phyloP scores from a whole-genome alignment of 805 yeast species.

The Sugiyamaella smithiae region DNA sequence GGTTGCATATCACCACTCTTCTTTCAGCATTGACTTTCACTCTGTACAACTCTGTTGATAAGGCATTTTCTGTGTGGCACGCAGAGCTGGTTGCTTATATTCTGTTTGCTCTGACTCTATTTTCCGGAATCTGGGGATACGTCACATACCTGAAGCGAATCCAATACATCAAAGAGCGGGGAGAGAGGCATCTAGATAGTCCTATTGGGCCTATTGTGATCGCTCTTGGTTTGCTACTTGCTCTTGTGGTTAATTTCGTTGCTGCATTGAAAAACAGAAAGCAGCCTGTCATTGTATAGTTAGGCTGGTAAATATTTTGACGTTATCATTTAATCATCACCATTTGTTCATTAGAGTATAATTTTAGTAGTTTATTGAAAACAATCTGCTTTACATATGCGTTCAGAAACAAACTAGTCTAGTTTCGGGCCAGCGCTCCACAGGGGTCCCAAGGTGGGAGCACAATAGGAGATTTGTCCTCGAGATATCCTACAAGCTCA shows the following conservation, averaged over 20 bases:
- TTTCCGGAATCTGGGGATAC: conserved; percentile 89
- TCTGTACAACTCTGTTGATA: conserved; percentile 69
- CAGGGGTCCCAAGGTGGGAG: conserved; percentile 77
- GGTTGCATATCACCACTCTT: conserved; percentile 87
- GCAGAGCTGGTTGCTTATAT: conserved; percentile 73
- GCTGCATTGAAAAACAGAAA: conserved; percentile 32
- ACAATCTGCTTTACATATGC: no score
- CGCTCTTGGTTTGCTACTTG: conserved; percentile 62
- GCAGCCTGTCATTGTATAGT: conserved; percentile 6
- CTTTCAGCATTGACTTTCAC: conserved; percentile 83
- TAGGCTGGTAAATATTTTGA: not conserved
- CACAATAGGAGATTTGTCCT: conserved; percentile 48
- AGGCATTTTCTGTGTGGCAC: conserved; percentile 52
- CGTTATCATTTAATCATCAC: not conserved
- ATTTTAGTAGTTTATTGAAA: no score
- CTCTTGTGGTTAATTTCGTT: conserved; percentile 68
- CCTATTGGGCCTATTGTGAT: conserved; percentile 84
- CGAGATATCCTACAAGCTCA: conserved; percentile 38
- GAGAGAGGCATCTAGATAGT: conserved; percentile 85
- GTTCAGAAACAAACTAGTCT: no score
- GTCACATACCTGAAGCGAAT: conserved; percentile 68
- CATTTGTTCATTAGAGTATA: not conserved
- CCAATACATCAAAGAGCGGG: conserved; percentile 70
- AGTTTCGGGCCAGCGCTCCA: conserved; percentile 77
- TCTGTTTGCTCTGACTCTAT: conserved; percentile 77